Evolutionary conservation across 2,329 filamentous ascomycete species (phyloP).

Genomic region (Colletotrichum graminicola): DNA sequence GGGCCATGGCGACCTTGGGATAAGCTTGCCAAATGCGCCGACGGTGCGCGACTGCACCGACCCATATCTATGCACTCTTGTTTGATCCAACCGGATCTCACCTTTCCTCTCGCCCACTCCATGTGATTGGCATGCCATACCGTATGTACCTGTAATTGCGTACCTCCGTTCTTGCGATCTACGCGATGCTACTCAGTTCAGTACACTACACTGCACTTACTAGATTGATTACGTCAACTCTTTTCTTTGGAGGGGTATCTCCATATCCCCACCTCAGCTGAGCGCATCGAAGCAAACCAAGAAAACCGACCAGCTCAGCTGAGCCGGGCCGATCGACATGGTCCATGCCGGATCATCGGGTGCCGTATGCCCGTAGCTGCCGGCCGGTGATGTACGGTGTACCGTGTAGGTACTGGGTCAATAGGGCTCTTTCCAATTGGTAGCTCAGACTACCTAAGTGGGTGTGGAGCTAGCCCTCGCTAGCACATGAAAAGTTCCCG

Average conservation of each 20-base stretch:
- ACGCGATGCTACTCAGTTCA: not conserved
- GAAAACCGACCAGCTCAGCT: conserved; percentile 15
- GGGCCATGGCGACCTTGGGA: conserved; percentile 7
- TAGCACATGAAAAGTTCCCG: conserved; percentile 22
- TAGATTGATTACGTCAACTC: not conserved
- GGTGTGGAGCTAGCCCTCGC: conserved; percentile 3
- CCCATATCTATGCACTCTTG: conserved; percentile 10
- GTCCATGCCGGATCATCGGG: conserved; percentile 34
- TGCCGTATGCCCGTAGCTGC: conserved; percentile 30
- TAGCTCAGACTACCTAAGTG: conserved; percentile 1
- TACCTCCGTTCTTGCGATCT: not conserved
- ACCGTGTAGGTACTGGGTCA: conserved; percentile 1
- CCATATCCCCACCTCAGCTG: conserved; percentile 3
- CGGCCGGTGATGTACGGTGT: conserved; percentile 2
- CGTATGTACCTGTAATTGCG: not conserved
- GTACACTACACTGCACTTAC: too few relatives aligned
- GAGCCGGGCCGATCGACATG: conserved; percentile 22
- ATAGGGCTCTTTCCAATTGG: conserved; percentile 15
- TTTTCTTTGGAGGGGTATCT: not conserved
- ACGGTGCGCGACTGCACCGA: conserved; percentile 1
- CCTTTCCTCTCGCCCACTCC: not conserved
- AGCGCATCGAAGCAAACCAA: conserved; percentile 22
- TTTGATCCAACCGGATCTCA: not conserved
- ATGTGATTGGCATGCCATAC: not conserved
- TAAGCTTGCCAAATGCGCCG: conserved; percentile 1